Conservation (phyloP, 805 yeast genomes). For the Hagleromyces aurorensis region DNA sequence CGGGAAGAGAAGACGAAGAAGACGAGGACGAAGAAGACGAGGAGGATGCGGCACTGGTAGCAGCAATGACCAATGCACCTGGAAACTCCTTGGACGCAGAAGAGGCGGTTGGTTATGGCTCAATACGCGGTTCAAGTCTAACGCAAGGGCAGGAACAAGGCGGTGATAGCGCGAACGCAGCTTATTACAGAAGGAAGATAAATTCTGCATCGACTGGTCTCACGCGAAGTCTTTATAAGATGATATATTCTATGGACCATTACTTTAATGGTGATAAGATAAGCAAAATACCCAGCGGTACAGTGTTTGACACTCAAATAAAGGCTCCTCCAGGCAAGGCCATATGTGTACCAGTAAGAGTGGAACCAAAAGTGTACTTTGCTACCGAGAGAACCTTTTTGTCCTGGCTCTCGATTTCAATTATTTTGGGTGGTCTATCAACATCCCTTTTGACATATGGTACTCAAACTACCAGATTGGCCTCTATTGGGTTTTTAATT, state of each 20-base stretch:
- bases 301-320: slow-evolving; percentile 49
- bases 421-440: slow-evolving; percentile 83
- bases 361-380: slow-evolving; percentile 98
- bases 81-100: slow-evolving; percentile 66
- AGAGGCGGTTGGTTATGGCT: slow-evolving; percentile 51
- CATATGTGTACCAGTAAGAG: slow-evolving; percentile 88
- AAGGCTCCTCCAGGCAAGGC: slow-evolving; percentile 82
- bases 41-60: slow-evolving; percentile 28
- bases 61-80: slow-evolving; percentile 29
- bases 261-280: slow-evolving; percentile 44
- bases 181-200: slow-evolving; percentile 23
- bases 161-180: slow-evolving; percentile 26
- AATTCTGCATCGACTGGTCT: slow-evolving; percentile 15
- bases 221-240: slow-evolving; percentile 17
- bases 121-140: slow-evolving; percentile 13
- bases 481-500: slow-evolving; percentile 79
- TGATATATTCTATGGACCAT: slow-evolving; percentile 31
- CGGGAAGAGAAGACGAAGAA: slow-evolving; percentile 22
- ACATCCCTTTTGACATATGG: slow-evolving; percentile 83
- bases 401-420: slow-evolving; percentile 87
- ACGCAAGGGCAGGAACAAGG: slow-evolving; percentile 4
- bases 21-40: slow-evolving; percentile 31
- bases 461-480: slow-evolving; percentile 60
- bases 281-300: slow-evolving; percentile 55
- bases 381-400: slow-evolving; percentile 95